phyloP scores from a whole-genome alignment of 2,329 filamentous ascomycete species.

The Capronia coronata region DNA sequence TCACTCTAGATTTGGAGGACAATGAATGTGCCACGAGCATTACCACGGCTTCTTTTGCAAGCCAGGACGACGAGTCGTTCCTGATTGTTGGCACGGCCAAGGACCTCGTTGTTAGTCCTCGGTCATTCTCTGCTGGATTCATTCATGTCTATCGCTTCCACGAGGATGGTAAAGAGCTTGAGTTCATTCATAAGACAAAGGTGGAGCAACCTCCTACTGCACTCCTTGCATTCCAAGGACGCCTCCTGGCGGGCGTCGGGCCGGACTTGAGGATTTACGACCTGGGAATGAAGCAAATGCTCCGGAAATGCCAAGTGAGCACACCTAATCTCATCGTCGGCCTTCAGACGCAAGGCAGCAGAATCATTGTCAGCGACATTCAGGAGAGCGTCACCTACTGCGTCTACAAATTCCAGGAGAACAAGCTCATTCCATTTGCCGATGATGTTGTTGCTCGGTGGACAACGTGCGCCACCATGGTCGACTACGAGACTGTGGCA shows the following conservation, averaged over 20 bases:
- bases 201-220: conserved; percentile 83
- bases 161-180: conserved; percentile 76
- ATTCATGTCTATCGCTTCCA: conserved; percentile 89
- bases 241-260: conserved; percentile 77
- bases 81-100: conserved; percentile 92
- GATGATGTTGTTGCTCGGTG: conserved; percentile 86
- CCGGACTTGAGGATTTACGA: conserved; percentile 81
- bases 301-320: conserved; percentile 83
- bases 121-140: conserved; percentile 69
- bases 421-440: conserved; percentile 84
- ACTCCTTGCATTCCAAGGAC: conserved; percentile 88
- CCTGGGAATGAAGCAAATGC: conserved; percentile 81
- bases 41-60: conserved; percentile 76
- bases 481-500: conserved; percentile 93
- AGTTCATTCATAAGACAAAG: conserved; percentile 95
- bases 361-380: conserved; percentile 87
- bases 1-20: conserved; percentile 73
- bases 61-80: conserved; percentile 82
- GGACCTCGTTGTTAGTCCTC: conserved; percentile 73
- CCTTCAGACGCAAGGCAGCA: conserved; percentile 80
- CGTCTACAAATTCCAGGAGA: conserved; percentile 87
- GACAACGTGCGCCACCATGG: conserved; percentile 86
- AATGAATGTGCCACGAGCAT: conserved; percentile 90
- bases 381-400: conserved; percentile 87
- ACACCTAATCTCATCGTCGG: conserved; percentile 78